phyloP scores from a whole-genome alignment of 2,329 filamentous ascomycete species.

The Chrysoporthe austroafricana region DNA sequence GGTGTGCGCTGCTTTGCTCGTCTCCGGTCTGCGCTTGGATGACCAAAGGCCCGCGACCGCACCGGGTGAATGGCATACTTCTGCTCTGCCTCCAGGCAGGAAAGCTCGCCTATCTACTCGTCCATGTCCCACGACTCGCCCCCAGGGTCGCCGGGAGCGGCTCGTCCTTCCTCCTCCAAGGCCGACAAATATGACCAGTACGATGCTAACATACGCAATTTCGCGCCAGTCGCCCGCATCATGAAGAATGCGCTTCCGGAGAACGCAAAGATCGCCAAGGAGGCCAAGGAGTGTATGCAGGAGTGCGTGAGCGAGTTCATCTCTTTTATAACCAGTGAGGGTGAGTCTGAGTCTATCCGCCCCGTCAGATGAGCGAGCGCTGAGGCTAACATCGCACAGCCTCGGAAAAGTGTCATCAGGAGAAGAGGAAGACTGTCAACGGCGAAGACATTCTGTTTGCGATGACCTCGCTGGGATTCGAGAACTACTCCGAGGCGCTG shows the following conservation, averaged over 20 bases:
- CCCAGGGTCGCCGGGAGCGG: constrained; percentile 54
- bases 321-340: constrained; percentile 99
- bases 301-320: constrained; percentile 99
- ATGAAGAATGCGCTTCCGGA: constrained; percentile 98
- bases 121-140: constrained; percentile 65
- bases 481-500: constrained; percentile 96
- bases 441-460: constrained; percentile 98
- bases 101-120: constrained; percentile 40
- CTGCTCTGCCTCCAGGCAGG: constrained; percentile 47
- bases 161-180: constrained; percentile 50
- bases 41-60: constrained; percentile 32
- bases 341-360: constrained; percentile 54
- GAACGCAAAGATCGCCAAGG: constrained; percentile 98
- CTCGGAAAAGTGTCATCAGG: constrained; percentile 98
- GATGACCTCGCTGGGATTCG: constrained; percentile 98
- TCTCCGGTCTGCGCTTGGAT: constrained; percentile 37
- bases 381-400: constrained; percentile 58
- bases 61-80: constrained; percentile 51
- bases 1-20: constrained; percentile 35
- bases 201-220: constrained; percentile 94
- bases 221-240: constrained; percentile 94
- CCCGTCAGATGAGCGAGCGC: constrained; percentile 12
- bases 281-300: constrained; percentile 99
- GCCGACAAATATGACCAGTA: constrained; percentile 53
- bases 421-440: constrained; percentile 99